Evolutionary conservation across 2,329 filamentous ascomycete species (phyloP).

Genomic region (Aspergillus versicolor): DNA sequence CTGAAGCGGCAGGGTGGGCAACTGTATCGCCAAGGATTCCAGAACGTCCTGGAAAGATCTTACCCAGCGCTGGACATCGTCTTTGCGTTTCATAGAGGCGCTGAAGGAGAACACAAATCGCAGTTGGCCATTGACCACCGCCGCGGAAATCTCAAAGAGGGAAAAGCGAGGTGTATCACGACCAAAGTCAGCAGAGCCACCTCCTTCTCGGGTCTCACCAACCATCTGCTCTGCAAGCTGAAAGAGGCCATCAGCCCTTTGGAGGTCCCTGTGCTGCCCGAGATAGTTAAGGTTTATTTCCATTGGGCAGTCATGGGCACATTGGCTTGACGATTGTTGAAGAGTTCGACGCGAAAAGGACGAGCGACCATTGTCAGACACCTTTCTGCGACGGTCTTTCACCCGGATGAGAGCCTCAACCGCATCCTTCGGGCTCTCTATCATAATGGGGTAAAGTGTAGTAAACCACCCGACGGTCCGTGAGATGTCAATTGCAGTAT

Average conservation of each 20-base stretch:
- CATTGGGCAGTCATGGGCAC: slow-evolving; percentile 40
- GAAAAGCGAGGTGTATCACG: slow-evolving; percentile 46
- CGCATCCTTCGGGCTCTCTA: slow-evolving; percentile 28
- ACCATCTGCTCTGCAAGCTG: slow-evolving; percentile 45
- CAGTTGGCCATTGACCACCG: slow-evolving; percentile 46
- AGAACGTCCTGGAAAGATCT: slow-evolving; percentile 37
- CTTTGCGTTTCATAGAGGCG: slow-evolving; percentile 47
- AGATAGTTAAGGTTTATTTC: slow-evolving; percentile 46
- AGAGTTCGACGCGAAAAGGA: slow-evolving; percentile 38
- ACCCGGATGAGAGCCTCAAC: slow-evolving; percentile 35
- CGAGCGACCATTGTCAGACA: slow-evolving; percentile 38
- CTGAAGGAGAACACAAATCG: slow-evolving; percentile 54
- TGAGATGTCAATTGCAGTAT: slow-evolving; percentile 47
- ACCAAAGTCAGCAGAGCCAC: slow-evolving; percentile 48
- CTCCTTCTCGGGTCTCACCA: slow-evolving; percentile 46
- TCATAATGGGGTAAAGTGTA: slow-evolving; percentile 46
- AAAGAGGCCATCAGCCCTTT: slow-evolving; percentile 45
- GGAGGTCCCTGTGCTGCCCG: slow-evolving; percentile 42
- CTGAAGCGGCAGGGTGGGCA: slow-evolving; percentile 24
- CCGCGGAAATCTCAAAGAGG: slow-evolving; percentile 54
- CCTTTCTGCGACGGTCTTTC: slow-evolving; percentile 39
- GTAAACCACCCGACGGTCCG: slow-evolving; percentile 55
- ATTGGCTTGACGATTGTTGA: slow-evolving; percentile 29
- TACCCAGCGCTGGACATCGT: slow-evolving; percentile 46
- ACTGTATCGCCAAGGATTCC: slow-evolving; percentile 23